These are phyloP conservation scores for Boletus rubescentipes DNA, from an alignment of 768 basidiomycete genomes.

Conservation along the genomic window DNA sequence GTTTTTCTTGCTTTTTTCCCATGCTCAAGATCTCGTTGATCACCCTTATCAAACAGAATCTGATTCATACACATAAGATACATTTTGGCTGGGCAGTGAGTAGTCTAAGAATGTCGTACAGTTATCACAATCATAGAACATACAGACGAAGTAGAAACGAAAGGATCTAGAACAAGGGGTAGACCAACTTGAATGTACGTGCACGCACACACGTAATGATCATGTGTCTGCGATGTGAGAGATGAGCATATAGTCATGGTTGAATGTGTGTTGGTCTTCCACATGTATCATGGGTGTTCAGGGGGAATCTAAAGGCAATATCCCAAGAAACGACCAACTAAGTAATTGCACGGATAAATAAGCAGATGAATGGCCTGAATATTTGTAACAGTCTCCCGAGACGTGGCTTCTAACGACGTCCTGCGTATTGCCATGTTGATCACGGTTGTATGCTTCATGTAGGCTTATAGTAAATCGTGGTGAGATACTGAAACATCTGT, in stretches of 20 bases:
- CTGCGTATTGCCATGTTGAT: conserved; percentile 21
- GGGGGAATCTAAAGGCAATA: conserved; percentile 26
- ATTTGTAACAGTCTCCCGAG: conserved; percentile 10
- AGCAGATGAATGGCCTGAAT: conserved; percentile 14
- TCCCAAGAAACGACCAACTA: conserved; percentile 28
- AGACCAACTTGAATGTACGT: conserved; percentile 4
- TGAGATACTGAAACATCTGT: conserved; percentile 61
- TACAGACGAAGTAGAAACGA: conserved; percentile 15
- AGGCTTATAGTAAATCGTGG: conserved; percentile 82
- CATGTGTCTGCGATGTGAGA: conserved; percentile 5
- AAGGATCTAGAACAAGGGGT: conserved; percentile 6
- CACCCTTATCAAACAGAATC: background rate
- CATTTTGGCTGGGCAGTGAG: conserved; percentile 14
- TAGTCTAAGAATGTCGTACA: conserved; percentile 24
- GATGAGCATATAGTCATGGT: conserved; percentile 17
- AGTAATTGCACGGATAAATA: conserved; percentile 28
- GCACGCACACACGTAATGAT: conserved; percentile 7
- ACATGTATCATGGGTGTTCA: conserved; percentile 21
- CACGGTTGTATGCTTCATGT: conserved; percentile 36
- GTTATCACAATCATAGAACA: conserved; percentile 14
- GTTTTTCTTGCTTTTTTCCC: conserved; percentile 8
- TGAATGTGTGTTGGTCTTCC: conserved; percentile 18
- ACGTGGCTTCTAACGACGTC: conserved; percentile 25
- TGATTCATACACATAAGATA: conserved; percentile 9
- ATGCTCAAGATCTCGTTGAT: background rate